These are phyloP conservation scores for Podaxis mareebaensis DNA, from an alignment of 768 basidiomycete genomes.

Conservation along the genomic window DNA sequence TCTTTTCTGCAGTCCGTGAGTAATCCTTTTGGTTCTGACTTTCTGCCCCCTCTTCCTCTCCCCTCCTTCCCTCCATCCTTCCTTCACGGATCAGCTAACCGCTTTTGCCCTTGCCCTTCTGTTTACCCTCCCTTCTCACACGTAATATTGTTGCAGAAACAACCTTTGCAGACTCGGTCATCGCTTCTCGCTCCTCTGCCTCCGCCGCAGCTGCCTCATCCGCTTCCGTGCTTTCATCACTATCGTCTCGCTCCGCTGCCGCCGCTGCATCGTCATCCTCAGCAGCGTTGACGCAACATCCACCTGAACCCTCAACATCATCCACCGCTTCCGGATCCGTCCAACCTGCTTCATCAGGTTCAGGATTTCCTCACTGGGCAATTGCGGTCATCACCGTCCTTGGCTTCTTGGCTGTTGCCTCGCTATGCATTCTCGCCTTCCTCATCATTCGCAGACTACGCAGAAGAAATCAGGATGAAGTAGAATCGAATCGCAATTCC, in stretches of 20 bases:
- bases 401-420: constrained; percentile 79
- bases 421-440: constrained; percentile 67
- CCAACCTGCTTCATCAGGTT: constrained; percentile 37
- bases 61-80: constrained; percentile 5
- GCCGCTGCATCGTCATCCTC: constrained; percentile 38
- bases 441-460: constrained; percentile 72
- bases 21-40: constrained; percentile 25
- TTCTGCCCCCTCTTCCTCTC: neutral
- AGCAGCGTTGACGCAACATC: constrained; percentile 23
- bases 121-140: constrained; percentile 12
- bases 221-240: constrained; percentile 29
- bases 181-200: constrained; percentile 53
- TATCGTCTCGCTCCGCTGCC: constrained; percentile 31
- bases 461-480: constrained; percentile 41
- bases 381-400: constrained; percentile 89
- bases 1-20: constrained; percentile 81
- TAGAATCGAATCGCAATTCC: constrained; percentile 62
- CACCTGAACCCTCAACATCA: constrained; percentile 19
- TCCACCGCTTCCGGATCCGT: constrained; percentile 38
- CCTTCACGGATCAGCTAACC: constrained; percentile 12
- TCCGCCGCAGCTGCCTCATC: constrained; percentile 35
- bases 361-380: constrained; percentile 82
- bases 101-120: constrained; percentile 13
- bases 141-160: constrained; percentile 52
- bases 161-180: constrained; percentile 68